phyloP scores from a whole-genome alignment of 2,329 filamentous ascomycete genomes.

The Scedosporium aurantiacum region DNA sequence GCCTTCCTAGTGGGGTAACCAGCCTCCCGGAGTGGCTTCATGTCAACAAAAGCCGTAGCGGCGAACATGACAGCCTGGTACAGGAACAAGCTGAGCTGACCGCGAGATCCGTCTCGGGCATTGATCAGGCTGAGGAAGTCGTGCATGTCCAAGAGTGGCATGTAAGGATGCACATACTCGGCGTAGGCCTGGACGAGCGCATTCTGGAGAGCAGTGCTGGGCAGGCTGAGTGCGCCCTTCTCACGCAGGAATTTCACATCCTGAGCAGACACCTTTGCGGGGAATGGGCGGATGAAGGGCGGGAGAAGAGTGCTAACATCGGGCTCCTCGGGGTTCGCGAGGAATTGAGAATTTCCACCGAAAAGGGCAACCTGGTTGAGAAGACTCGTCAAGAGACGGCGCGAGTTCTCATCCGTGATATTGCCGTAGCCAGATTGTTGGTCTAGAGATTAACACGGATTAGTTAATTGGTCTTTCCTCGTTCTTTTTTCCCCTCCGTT shows the following conservation, averaged over 20 bases:
- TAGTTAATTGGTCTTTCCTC: neutral
- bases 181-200: conserved; percentile 73
- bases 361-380: conserved; percentile 6
- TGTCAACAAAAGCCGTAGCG: conserved; percentile 77
- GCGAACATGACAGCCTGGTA: conserved; percentile 96
- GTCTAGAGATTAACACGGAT: neutral
- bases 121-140: conserved; percentile 50
- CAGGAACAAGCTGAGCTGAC: conserved; percentile 70
- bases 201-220: conserved; percentile 58
- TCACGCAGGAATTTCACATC: conserved; percentile 73
- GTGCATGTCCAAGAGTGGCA: conserved; percentile 70
- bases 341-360: conserved; percentile 21
- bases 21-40: conserved; percentile 61
- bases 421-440: neutral
- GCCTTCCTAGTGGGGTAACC: conserved; percentile 70
- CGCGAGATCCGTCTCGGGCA: conserved; percentile 54
- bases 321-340: conserved; percentile 36
- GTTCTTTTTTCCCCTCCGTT: neutral
- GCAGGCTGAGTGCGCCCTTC: conserved; percentile 77
- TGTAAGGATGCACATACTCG: conserved; percentile 87
- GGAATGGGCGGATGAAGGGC: conserved; percentile 68
- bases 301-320: conserved; percentile 37
- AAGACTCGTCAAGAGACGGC: conserved; percentile 1
- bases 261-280: conserved; percentile 63
- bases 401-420: conserved; percentile 1